Percentiles rank a stretch among this genome's conserved stretches.
Evolutionary conservation across 805 yeast genomes (phyloP).

Genomic region (Starmera caribaea): DNA sequence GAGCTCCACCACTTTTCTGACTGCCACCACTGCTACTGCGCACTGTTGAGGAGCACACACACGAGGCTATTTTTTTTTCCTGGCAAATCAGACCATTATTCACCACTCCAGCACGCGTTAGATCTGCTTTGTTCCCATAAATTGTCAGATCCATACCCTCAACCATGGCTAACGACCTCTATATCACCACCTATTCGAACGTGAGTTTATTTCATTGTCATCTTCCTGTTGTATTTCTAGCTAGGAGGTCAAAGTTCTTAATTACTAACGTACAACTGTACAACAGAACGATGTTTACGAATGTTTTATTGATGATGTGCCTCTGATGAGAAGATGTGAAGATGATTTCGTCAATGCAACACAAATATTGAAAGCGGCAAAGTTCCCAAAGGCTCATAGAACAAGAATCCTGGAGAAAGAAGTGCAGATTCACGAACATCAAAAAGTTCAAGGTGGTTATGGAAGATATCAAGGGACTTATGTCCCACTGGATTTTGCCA

Average conservation of each 20-base stretch:
- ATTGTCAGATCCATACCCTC: no score
- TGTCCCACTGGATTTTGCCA: constrained; percentile 66
- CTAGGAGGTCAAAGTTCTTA: not conserved
- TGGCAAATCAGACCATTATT: no score
- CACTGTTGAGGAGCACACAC: no score
- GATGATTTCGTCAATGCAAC: constrained; percentile 95
- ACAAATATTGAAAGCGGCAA: constrained; percentile 69
- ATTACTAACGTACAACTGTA: constrained; percentile 6
- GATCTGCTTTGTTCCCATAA: no score
- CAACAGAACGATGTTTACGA: constrained; percentile 16
- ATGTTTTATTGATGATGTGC: constrained; percentile 16
- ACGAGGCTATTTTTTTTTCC: no score
- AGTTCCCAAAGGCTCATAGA: constrained; percentile 70
- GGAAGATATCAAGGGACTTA: constrained; percentile 84
- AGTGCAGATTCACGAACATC: constrained; percentile 57
- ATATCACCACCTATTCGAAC: constrained; percentile 19
- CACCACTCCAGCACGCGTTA: no score
- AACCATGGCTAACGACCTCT: constrained; percentile 2
- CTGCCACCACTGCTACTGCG: no score
- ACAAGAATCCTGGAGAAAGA: constrained; percentile 70
- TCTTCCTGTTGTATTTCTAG: not conserved
- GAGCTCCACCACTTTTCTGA: no score
- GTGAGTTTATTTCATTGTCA: constrained; percentile 5
- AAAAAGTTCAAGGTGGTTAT: constrained; percentile 79
- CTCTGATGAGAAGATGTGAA: constrained; percentile 71